Percentiles rank a stretch among this genome's conserved stretches.
Evolutionary conservation across 371 early-diverging fungal genomes (phyloP).

Genomic region (Batkoa obscura): DNA sequence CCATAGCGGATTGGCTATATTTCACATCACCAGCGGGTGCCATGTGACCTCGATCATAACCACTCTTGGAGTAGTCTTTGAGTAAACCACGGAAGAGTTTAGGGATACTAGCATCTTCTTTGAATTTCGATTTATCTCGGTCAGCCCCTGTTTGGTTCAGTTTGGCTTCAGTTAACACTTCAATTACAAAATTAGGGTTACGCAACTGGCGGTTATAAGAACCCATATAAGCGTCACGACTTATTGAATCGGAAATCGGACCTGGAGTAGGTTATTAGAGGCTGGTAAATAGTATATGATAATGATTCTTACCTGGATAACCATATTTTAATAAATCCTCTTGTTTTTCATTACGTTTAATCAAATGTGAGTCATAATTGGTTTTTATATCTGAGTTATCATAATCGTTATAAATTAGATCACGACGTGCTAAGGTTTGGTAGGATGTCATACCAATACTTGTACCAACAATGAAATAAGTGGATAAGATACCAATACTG

Average conservation of each 20-base stretch:
- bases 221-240: conserved; percentile 23
- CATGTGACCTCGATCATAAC: conserved; percentile 72
- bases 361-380: too few relatives aligned
- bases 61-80: conserved; percentile 43
- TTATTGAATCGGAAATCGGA: conserved; percentile 2
- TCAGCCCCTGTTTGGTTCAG: conserved; percentile 30
- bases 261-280: background rate
- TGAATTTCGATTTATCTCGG: conserved; percentile 44
- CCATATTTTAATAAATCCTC: conserved; percentile 5
- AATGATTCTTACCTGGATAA: conserved; percentile 2
- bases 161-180: conserved; percentile 45
- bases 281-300: background rate
- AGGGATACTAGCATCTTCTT: conserved; percentile 43
- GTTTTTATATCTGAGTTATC: too few relatives aligned
- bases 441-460: too few relatives aligned
- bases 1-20: conserved; percentile 40
- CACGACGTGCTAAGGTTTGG: too few relatives aligned
- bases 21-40: conserved; percentile 68
- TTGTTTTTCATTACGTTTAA: background rate
- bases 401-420: too few relatives aligned
- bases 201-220: conserved; percentile 55
- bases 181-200: conserved; percentile 66
- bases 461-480: too few relatives aligned
- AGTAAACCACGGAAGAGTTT: conserved; percentile 41
- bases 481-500: too few relatives aligned